Evolutionary conservation across 2,329 filamentous ascomycete genomes (phyloP), one percentile per base, ranked within the genome.

Genomic region (Phaeosphaeriaceae sp.): DNA sequence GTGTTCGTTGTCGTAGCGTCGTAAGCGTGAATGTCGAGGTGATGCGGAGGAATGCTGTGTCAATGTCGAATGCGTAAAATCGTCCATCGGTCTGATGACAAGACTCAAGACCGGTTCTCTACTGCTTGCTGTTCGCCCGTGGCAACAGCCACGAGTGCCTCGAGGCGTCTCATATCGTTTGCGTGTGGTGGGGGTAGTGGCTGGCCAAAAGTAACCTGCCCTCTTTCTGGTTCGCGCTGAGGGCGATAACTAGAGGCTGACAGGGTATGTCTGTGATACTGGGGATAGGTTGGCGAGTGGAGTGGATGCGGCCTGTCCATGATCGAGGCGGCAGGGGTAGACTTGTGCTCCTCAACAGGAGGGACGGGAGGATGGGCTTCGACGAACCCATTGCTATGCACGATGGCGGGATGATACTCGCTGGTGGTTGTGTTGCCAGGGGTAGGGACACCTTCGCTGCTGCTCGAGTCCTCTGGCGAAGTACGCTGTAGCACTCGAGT

Each of bases 101-200:
- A 20, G 15, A 17, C 44, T 50, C 52, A 67, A 45, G 68, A 68
- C 31, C 69, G 71, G 22, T 74, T 69, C 17, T 68, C 71, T 19
- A 75, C 73, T 20, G 70, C 72, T 56, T 75, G 74, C 40, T 78
- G 82, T 70, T 88, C 86, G 60, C 83, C 84, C 1, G 87, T 88
- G 4, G 87, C 87, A 44, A 88, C 86, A 5, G 87, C 86, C n/a
- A 89, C 87, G 9, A 89, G 80, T 22, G 87, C 85, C 60, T 89
- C 85, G 5, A 89, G 75, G 41, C 86, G 80, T 49, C 82, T 79
- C 83, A 88, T 84, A 44, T 85, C 83, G 42, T 80, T 79, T 5
- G 77, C 58, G 65, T 57, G 78, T 50, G 60, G 75, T 47, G 77
- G 76, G 1, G 73, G 74, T 20, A 70, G 61, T 9, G 71, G 63